Conservation (phyloP, 352 stramenopile species). For the Pseudoperonospora humuli region DNA sequence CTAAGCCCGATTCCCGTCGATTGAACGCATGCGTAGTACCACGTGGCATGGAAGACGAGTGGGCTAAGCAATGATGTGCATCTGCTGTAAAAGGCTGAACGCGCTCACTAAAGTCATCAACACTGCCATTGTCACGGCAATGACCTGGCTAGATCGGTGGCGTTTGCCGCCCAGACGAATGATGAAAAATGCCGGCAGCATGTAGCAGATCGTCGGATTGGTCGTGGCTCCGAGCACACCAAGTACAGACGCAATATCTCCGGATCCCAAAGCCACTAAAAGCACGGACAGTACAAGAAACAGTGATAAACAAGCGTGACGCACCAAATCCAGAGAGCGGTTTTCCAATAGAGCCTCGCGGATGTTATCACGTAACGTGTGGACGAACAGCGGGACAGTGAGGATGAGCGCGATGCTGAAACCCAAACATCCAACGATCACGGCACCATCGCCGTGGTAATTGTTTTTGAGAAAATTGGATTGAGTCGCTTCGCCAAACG, state of each 20-base stretch:
- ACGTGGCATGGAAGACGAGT: no score
- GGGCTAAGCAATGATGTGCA: slow-evolving; percentile 25
- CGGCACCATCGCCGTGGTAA: slow-evolving; percentile 64
- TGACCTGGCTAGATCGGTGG: slow-evolving; percentile 34
- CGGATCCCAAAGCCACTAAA: slow-evolving; percentile 56
- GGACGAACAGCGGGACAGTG: slow-evolving; percentile 77
- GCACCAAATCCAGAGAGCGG: slow-evolving; percentile 34
- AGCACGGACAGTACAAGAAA: slow-evolving; percentile 45
- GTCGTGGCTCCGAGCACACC: slow-evolving; percentile 73
- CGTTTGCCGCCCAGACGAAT: slow-evolving; percentile 34
- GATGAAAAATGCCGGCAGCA: slow-evolving; percentile 80
- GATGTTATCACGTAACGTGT: slow-evolving; percentile 80
- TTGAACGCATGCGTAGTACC: no score
- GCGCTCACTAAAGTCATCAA: slow-evolving; percentile 36
- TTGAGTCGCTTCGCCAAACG: slow-evolving; percentile 64
- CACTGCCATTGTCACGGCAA: slow-evolving; percentile 39
- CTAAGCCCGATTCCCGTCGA: no score
- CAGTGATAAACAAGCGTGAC: slow-evolving; percentile 46
- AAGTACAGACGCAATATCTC: slow-evolving; percentile 81
- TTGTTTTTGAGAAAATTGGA: slow-evolving; percentile 88
- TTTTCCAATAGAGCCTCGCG: slow-evolving; percentile 56
- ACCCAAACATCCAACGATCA: slow-evolving; percentile 60
- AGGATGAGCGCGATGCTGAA: slow-evolving; percentile 81
- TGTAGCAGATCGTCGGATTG: slow-evolving; percentile 84
- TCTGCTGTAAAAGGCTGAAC: slow-evolving; percentile 52